Evolutionary conservation across 768 basidiomycete species (phyloP), one percentile per base, ranked within the genome.

Genomic region (Amanita polypyramis): DNA sequence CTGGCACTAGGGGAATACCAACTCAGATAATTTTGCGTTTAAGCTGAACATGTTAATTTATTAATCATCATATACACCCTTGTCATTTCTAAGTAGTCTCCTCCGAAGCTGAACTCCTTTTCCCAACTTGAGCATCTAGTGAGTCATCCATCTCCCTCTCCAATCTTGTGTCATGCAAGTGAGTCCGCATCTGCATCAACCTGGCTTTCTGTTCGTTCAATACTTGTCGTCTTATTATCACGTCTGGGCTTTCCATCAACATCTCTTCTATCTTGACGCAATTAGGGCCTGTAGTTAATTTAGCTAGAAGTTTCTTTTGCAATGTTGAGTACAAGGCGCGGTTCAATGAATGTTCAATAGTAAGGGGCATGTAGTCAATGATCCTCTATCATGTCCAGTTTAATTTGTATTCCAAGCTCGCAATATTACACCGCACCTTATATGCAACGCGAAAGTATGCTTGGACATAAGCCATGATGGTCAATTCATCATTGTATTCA

Each of bases 361-460:
- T 62, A 3, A 69, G 54, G 0, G 75, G 73, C 12, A 77, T 40
- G 47, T 67, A 56, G 47, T 77, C 76, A 48, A 72, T 64, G 50
- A 74, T 55, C 8, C 76, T 71, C 76, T 77, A 44, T 1, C 15
- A 19, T 23, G 38, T 15, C 33, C 20, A 4, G 46, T 47, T 35
- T n/a, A 45, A 12, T 43, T 6, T 5, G 0, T 12, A 50, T 14
- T 15, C 3, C n/a, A 38, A 35, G 41, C 56, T 23, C n/a, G 1
- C 11, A 1, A 12, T 19, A 14, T 32, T 4, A 34, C n/a, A 14
- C n/a, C 41, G 5, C 43, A 67, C 72, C 65, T 72, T 72, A 59
- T 64, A 72, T n/a, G 71, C 66, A 1, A 74, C 62, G 25, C 70
- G 66, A 58, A 66, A 75, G 47, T 74, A 77, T 19, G 70, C 73